A percentile compares a stretch with the other conserved stretches of the same genome.
Evolutionary conservation across 2,329 filamentous ascomycete genomes (phyloP).

Genomic region (Aspergillus tamarii): DNA sequence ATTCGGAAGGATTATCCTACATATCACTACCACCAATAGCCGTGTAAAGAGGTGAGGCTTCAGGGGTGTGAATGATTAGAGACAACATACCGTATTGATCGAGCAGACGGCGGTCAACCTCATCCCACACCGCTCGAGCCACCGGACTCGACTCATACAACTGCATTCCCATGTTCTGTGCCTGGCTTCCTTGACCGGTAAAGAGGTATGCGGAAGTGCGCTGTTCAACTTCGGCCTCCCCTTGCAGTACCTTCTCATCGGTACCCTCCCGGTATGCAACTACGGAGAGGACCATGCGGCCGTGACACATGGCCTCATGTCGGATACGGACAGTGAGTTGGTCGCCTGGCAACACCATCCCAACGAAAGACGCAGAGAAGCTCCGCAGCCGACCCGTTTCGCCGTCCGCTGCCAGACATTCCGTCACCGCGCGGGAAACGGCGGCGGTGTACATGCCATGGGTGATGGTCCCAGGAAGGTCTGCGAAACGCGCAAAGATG

Average conservation of each 20-base stretch:
- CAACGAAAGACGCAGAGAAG: conserved; percentile 88
- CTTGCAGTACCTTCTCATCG: conserved; percentile 88
- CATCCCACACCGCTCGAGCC: conserved; percentile 93
- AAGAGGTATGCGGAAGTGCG: conserved; percentile 94
- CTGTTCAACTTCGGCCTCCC: conserved; percentile 94
- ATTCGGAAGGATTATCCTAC: background rate
- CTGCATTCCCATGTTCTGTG: conserved; percentile 99
- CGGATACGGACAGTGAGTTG: conserved; percentile 87
- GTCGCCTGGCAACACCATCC: conserved; percentile 95
- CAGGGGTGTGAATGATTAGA: background rate
- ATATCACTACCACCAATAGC: background rate
- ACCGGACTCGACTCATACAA: conserved; percentile 87
- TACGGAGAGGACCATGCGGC: conserved; percentile 97
- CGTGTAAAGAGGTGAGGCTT: background rate
- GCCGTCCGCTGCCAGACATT: conserved; percentile 89
- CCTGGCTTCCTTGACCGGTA: conserved; percentile 94
- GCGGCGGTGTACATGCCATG: conserved; percentile 99
- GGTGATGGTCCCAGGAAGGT: conserved; percentile 90
- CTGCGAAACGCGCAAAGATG: conserved; percentile 90
- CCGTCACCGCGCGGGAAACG: conserved; percentile 91
- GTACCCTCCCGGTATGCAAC: conserved; percentile 89
- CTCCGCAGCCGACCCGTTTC: conserved; percentile 87
- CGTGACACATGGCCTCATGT: conserved; percentile 92
- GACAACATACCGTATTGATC: conserved; percentile 74
- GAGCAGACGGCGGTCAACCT: conserved; percentile 94